Conservation (phyloP, 768 basidiomycete species). For the Boletus fagicola region DNA sequence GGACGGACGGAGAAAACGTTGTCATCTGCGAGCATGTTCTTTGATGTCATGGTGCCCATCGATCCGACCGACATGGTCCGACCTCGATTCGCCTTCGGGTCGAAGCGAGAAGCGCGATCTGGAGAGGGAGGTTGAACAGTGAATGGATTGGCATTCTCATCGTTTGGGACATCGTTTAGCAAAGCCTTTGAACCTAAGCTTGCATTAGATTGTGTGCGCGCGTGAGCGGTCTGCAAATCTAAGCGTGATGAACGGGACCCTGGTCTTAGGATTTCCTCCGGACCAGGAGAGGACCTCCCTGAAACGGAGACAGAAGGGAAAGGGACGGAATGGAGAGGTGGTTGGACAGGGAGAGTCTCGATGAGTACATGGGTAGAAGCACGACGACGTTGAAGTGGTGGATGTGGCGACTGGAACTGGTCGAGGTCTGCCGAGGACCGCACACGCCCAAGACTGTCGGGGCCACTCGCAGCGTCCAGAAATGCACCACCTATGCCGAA, state of each 20-base stretch:
- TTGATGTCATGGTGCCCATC: constrained; percentile 38
- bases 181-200: constrained; percentile 51
- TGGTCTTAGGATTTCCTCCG: constrained; percentile 38
- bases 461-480: constrained; percentile 37
- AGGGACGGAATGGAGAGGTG: constrained; percentile 53
- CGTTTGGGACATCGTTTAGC: constrained; percentile 39
- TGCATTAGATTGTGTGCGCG: constrained; percentile 48
- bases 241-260: constrained; percentile 35
- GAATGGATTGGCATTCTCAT: constrained; percentile 35
- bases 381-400: constrained; percentile 47
- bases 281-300: constrained; percentile 48
- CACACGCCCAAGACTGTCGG: constrained; percentile 41
- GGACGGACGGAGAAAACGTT: constrained; percentile 72
- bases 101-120: constrained; percentile 41
- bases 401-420: constrained; percentile 41
- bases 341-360: constrained; percentile 39
- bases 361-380: constrained; percentile 50
- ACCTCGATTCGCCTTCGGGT: constrained; percentile 38
- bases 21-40: constrained; percentile 39
- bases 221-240: constrained; percentile 35
- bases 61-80: constrained; percentile 48
- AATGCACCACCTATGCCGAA: constrained; percentile 48
- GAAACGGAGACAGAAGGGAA: constrained; percentile 57
- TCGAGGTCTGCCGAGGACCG: constrained; percentile 60
- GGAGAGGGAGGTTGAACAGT: constrained; percentile 37